A percentile compares a stretch with the other conserved stretches of the same genome.
Evolutionary conservation across 2,329 filamentous ascomycete genomes (phyloP).

Genomic region (Penicillium sp.): DNA sequence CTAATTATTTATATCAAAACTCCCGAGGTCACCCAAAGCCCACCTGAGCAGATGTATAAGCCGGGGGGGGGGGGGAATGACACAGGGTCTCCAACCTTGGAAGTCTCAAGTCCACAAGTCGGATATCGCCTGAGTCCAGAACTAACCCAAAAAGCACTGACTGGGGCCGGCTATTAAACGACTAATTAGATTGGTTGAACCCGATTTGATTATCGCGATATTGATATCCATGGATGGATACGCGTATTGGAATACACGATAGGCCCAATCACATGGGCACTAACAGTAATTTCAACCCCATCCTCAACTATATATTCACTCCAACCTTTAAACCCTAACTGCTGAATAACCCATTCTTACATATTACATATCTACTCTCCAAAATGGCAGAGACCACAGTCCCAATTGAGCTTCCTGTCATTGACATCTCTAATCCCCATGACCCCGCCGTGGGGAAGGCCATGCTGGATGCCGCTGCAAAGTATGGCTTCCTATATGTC

Average conservation of each 20-base stretch:
- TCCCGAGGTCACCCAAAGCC: too few species aligned
- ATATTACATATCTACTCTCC: neutral
- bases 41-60: neutral
- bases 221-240: neutral
- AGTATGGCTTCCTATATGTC: slow-evolving; percentile 88
- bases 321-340: neutral
- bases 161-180: neutral
- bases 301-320: neutral
- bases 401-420: slow-evolving; percentile 66
- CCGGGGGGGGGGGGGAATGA: neutral
- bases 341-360: neutral
- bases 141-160: neutral
- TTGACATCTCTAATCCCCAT: slow-evolving; percentile 69
- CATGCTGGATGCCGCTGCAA: slow-evolving; percentile 75
- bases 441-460: slow-evolving; percentile 62
- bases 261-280: slow-evolving; percentile 7
- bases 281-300: neutral
- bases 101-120: too few species aligned
- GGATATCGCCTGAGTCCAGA: slow-evolving; percentile 20
- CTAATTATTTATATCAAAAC: neutral
- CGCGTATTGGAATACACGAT: slow-evolving; percentile 13
- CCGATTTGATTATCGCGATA: slow-evolving; percentile 9
- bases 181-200: neutral
- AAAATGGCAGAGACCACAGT: slow-evolving; percentile 27
- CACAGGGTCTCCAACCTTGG: too few species aligned